Evolutionary conservation across 306 rosid species (phyloP), one percentile per base, ranked within the genome.

Genomic region (Calophaca sinica): DNA sequence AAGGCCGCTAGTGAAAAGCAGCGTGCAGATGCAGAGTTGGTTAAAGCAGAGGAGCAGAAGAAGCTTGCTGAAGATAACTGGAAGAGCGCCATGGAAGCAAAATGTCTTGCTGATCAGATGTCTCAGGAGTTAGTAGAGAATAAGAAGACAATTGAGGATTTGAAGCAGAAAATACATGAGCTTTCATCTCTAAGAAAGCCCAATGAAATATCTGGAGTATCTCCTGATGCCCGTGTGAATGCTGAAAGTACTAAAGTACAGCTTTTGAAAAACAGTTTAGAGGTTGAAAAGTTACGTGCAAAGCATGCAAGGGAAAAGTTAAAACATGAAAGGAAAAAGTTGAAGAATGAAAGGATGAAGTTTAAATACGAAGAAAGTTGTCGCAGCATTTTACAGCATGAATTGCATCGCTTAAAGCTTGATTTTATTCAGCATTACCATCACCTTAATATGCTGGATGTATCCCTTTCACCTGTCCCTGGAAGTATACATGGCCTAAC

Each of bases 51-150:
- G 75, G 78, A 84, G 75, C 89, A 80, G 79, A 85, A 80, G 80
- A 85, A 72, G 65, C 81, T 78, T 65, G 81, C 76, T 12, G 91
- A 84, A 70, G 79, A 68, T 62, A 86, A 88, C 70, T 58, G 64
- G 82, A 92, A 79, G 82, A 88, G 45, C 41, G 85, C 81, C 13
- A 32, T 67, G 67, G 89, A 82, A 77, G 90, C 87, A 72, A 83
- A 88, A 76, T 72, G 39, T 42, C 83, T 75, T 70, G 86, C 87
- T 61, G 87, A 87, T 83, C 75, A 83, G 80, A 74, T 84, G 67
- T 84, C 86, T 81, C 66, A 33, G 79, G 85, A 87, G 85, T 75
- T 87, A 76, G 86, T 70, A 14, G 88, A 87, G 50, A 61, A 75
- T 42, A 84, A 83, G 67, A 76, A 66, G 68, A 81, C 74, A 80